Evolutionary conservation across 495 filamentous ascomycete species (phyloP).

Genomic region (Thermothielavioides terrestris): DNA sequence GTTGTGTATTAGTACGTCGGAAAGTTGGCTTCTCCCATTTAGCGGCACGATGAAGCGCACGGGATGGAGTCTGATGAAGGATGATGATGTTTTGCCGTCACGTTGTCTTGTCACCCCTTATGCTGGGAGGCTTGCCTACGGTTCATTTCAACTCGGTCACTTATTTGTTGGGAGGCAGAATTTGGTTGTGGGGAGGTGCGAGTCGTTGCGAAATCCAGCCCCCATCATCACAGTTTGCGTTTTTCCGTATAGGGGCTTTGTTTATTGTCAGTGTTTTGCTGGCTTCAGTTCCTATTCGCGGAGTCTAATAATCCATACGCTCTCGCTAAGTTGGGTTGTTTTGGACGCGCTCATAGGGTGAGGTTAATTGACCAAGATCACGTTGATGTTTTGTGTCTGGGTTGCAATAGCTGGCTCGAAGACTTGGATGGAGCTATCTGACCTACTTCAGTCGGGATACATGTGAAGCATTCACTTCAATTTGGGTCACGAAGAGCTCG

Average conservation of each 20-base stretch:
- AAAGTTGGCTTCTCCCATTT: neutral
- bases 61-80: neutral
- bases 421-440: too few relatives aligned
- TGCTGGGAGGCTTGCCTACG: neutral
- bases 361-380: neutral
- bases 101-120: neutral
- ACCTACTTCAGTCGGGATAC: too few relatives aligned
- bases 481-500: too few relatives aligned
- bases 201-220: conserved; percentile 7
- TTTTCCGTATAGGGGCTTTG: neutral
- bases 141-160: neutral
- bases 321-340: too few relatives aligned
- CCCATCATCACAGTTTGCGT: neutral
- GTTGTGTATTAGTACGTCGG: too few relatives aligned
- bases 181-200: conserved; percentile 1
- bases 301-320: too few relatives aligned
- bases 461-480: too few relatives aligned
- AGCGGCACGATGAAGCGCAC: neutral
- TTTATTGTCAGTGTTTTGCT: neutral
- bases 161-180: neutral
- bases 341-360: neutral
- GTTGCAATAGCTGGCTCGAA: too few relatives aligned
- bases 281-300: neutral
- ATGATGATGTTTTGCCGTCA: conserved; percentile 1
- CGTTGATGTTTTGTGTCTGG: too few relatives aligned